phyloP scores from a whole-genome alignment of 2,329 filamentous ascomycete species.

The Exophiala oligosperma region DNA sequence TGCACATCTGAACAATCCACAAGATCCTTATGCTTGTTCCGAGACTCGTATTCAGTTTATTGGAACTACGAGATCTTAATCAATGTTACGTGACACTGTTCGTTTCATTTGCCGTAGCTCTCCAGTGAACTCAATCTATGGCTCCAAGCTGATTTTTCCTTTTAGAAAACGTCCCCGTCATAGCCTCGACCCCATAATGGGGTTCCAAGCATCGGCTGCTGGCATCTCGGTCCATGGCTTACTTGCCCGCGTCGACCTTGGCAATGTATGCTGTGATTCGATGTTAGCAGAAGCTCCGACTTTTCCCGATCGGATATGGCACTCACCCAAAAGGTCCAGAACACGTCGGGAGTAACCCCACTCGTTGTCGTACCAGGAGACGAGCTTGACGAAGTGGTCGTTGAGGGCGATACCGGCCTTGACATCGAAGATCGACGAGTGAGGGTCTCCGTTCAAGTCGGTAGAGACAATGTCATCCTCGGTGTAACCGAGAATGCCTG shows the following conservation, averaged over 20 bases:
- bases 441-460: slow-evolving; percentile 87
- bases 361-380: slow-evolving; percentile 99
- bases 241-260: slow-evolving; percentile 63
- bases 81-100: slow-evolving; percentile 11
- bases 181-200: slow-evolving; percentile 3
- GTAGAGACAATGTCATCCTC: slow-evolving; percentile 95
- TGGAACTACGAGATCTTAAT: slow-evolving; percentile 3
- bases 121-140: slow-evolving; percentile 14
- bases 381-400: slow-evolving; percentile 97
- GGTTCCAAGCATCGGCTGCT: neutral
- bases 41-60: slow-evolving; percentile 5
- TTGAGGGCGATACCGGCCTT: slow-evolving; percentile 99
- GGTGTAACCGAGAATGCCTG: slow-evolving; percentile 88
- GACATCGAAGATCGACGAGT: slow-evolving; percentile 98
- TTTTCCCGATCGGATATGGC: slow-evolving; percentile 12
- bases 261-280: slow-evolving; percentile 64
- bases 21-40: neutral
- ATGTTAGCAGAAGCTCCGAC: slow-evolving; percentile 31
- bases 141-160: slow-evolving; percentile 11
- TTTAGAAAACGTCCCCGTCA: slow-evolving; percentile 4
- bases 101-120: slow-evolving; percentile 2
- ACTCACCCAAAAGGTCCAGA: slow-evolving; percentile 66
- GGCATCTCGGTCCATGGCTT: slow-evolving; percentile 4
- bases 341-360: slow-evolving; percentile 99
- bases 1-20: neutral